These are phyloP conservation scores for Paraleonurus japonicus DNA, from an alignment of 257 asterid genomes.

Conservation along the genomic window DNA sequence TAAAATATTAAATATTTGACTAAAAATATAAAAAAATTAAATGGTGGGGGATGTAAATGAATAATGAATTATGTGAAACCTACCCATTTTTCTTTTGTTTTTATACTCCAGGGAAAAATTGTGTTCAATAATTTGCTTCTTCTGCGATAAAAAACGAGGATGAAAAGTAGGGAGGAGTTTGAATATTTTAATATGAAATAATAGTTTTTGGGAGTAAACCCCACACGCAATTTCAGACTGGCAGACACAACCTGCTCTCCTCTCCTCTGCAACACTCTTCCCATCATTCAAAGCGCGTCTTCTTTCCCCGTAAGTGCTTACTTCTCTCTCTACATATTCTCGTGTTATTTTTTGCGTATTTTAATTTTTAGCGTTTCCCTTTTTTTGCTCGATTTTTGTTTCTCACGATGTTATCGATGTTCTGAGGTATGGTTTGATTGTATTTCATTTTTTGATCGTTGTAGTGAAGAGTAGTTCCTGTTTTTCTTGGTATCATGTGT, in stretches of 20 bases:
- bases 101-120: background rate
- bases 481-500: background rate
- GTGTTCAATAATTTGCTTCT: background rate
- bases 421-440: slow-evolving; percentile 24
- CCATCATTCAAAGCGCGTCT: slow-evolving; percentile 42
- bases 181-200: slow-evolving; percentile 22
- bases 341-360: background rate
- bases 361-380: background rate
- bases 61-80: no score
- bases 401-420: slow-evolving; percentile 19
- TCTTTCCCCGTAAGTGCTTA: slow-evolving; percentile 33
- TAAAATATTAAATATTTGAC: no score
- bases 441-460: background rate
- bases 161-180: slow-evolving; percentile 17
- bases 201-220: slow-evolving; percentile 17
- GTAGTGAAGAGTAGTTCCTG: background rate
- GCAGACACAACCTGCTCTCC: slow-evolving; percentile 38
- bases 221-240: slow-evolving; percentile 44
- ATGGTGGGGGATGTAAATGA: no score
- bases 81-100: no score
- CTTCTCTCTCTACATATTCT: slow-evolving; percentile 19
- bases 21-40: no score
- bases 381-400: background rate
- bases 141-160: slow-evolving; percentile 22
- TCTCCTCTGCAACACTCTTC: slow-evolving; percentile 41